These are phyloP conservation scores for Lentinula novae-zelandiae DNA, from an alignment of 1,284 basidiomycete species.

Conservation along the genomic window DNA sequence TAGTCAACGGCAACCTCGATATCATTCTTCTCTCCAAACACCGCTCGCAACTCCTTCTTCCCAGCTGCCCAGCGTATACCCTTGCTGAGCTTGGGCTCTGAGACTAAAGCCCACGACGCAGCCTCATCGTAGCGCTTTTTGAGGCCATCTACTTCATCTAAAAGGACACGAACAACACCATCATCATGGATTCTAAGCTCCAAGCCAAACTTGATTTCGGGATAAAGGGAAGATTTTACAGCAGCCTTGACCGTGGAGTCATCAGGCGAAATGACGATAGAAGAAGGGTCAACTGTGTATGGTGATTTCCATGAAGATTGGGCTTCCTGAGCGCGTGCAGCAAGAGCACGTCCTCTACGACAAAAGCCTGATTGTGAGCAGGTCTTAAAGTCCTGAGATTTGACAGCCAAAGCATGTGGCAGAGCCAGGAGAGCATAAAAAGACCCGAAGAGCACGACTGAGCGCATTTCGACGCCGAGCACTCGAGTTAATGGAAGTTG, in stretches of 20 bases:
- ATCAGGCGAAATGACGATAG: slow-evolving; percentile 45
- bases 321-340: slow-evolving; percentile 60
- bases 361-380: slow-evolving; percentile 91
- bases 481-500: neutral
- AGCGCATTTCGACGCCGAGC: slow-evolving; percentile 11
- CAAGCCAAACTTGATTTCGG: slow-evolving; percentile 75
- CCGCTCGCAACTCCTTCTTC: slow-evolving; percentile 56
- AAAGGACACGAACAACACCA: slow-evolving; percentile 79
- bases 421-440: slow-evolving; percentile 1
- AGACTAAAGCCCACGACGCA: slow-evolving; percentile 77
- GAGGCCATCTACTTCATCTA: slow-evolving; percentile 81
- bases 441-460: slow-evolving; percentile 10
- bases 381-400: slow-evolving; percentile 85
- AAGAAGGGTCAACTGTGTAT: slow-evolving; percentile 67
- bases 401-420: slow-evolving; percentile 47
- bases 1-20: slow-evolving; percentile 69
- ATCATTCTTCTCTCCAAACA: slow-evolving; percentile 54
- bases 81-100: slow-evolving; percentile 60
- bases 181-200: slow-evolving; percentile 80
- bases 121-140: slow-evolving; percentile 87
- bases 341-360: slow-evolving; percentile 79
- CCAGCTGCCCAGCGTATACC: slow-evolving; percentile 59
- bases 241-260: slow-evolving; percentile 65
- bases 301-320: slow-evolving; percentile 73
- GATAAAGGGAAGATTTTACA: slow-evolving; percentile 79